Percentiles rank a stretch among this genome's conserved stretches.
phyloP scores from a whole-genome alignment of 257 asterid species.

The Cordia subcordata region DNA sequence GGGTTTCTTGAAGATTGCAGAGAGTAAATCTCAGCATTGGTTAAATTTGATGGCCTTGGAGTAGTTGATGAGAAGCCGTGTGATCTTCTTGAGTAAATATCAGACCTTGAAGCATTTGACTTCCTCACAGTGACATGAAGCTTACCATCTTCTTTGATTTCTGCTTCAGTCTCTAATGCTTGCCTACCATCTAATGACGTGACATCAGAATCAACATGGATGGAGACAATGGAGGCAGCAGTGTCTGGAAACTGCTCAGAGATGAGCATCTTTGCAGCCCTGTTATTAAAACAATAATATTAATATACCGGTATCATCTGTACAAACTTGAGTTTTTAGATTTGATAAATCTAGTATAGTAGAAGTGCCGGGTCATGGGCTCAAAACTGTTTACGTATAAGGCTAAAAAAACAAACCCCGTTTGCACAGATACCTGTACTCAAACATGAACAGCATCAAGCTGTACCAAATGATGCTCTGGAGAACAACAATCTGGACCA shows the following conservation, averaged over 20 bases:
- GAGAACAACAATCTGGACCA: constrained; percentile 88
- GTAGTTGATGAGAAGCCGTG: constrained; percentile 50
- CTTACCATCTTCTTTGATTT: constrained; percentile 67
- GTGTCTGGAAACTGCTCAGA: constrained; percentile 88
- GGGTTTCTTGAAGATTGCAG: constrained; percentile 77
- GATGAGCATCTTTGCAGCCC: constrained; percentile 68
- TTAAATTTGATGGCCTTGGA: constrained; percentile 71
- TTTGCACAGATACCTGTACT: no score
- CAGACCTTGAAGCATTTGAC: constrained; percentile 81
- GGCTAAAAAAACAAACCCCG: no score
- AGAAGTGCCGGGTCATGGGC: no score
- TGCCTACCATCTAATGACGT: constrained; percentile 76
- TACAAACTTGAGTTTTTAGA: no score
- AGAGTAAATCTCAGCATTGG: constrained; percentile 88
- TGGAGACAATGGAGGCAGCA: constrained; percentile 79
- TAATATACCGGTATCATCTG: no score
- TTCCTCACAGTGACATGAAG: constrained; percentile 74
- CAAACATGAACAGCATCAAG: constrained; percentile 84
- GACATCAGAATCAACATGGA: constrained; percentile 84
- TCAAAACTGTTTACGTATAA: no score
- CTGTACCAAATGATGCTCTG: constrained; percentile 95
- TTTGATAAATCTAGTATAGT: no score
- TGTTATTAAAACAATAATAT: constrained; percentile 77
- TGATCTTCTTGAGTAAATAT: constrained; percentile 61
- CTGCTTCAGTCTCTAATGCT: constrained; percentile 70